Evolutionary conservation across 23 red algal species (phyloP).

Genomic region (Chondrus crispus): DNA sequence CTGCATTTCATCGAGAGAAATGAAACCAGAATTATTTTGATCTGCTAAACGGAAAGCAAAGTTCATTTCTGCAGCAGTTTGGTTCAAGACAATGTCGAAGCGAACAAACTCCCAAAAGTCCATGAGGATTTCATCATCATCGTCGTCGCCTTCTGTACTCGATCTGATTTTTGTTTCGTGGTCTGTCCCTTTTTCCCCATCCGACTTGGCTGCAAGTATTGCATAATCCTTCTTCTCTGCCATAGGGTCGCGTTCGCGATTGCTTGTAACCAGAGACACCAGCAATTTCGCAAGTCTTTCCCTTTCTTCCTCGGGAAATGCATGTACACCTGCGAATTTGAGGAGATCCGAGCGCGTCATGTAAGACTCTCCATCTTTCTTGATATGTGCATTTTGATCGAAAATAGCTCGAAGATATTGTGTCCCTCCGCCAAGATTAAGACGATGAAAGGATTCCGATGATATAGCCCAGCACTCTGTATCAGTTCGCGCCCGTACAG

Average conservation of each 20-base stretch:
- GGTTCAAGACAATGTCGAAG: constrained; percentile 97
- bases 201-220: not conserved
- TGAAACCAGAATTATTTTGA: constrained; percentile 86
- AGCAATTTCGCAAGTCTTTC: constrained; percentile 74
- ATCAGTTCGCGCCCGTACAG: constrained; percentile 89
- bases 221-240: not conserved
- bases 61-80: constrained; percentile 86
- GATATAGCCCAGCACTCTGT: constrained; percentile 97
- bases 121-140: constrained; percentile 54
- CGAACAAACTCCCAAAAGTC: constrained; percentile 99
- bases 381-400: constrained; percentile 77
- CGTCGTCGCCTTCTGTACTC: not conserved
- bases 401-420: constrained; percentile 86
- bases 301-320: constrained; percentile 66
- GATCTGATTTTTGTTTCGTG: too few relatives aligned
- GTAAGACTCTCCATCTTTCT: constrained; percentile 57
- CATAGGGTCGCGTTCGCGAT: constrained; percentile 62
- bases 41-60: constrained; percentile 87
- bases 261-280: constrained; percentile 78
- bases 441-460: constrained; percentile 84
- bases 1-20: constrained; percentile 86
- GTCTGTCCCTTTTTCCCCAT: not conserved
- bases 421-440: constrained; percentile 86
- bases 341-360: constrained; percentile 88
- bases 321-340: constrained; percentile 74